Evolutionary conservation across 495 filamentous ascomycete genomes (phyloP).

Genomic region (Neurospora terricola): DNA sequence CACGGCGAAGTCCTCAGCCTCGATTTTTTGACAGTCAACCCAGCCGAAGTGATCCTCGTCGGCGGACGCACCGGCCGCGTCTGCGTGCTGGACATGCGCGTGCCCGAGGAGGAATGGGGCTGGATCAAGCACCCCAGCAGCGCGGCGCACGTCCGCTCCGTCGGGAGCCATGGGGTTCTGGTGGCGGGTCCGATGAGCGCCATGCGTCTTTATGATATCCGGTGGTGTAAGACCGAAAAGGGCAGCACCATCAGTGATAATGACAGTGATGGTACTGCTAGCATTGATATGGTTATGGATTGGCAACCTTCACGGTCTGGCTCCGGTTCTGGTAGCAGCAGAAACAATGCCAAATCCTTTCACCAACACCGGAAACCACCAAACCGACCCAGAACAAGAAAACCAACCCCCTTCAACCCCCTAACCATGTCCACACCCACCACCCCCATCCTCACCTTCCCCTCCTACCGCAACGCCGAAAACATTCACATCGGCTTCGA

Average conservation of each 20-base stretch:
- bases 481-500: slow-evolving; percentile 28
- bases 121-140: slow-evolving; percentile 16
- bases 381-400: neutral
- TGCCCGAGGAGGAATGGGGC: slow-evolving; percentile 9
- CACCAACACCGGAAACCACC: neutral
- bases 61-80: slow-evolving; percentile 28
- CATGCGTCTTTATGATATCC: slow-evolving; percentile 32
- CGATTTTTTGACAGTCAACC: slow-evolving; percentile 19
- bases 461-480: slow-evolving; percentile 25
- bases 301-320: neutral
- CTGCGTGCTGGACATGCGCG: slow-evolving; percentile 23
- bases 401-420: neutral
- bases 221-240: slow-evolving; percentile 4
- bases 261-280: neutral
- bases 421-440: neutral
- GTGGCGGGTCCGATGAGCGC: slow-evolving; percentile 25
- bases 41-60: slow-evolving; percentile 20
- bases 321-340: slow-evolving; percentile 4
- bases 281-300: neutral
- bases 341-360: too few species aligned
- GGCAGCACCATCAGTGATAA: neutral
- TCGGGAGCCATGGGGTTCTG: slow-evolving; percentile 25
- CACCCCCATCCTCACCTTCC: slow-evolving; percentile 25
- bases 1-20: slow-evolving; percentile 15
- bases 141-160: slow-evolving; percentile 23